Base-by-base conservation (phyloP, 805 yeast species). In the Metschnikowia colocasiae region DNA sequence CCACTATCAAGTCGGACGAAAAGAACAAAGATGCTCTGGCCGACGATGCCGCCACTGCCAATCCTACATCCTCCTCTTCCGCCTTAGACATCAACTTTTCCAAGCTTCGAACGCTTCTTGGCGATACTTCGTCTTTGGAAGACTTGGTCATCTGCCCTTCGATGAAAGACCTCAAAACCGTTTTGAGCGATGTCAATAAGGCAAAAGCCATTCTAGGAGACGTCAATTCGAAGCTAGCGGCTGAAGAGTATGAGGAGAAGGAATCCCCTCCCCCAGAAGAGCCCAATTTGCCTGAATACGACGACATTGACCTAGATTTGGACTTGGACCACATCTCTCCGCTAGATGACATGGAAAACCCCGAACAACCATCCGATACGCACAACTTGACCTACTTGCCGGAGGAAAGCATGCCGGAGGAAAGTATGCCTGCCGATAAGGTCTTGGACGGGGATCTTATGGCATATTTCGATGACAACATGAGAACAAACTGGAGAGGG, bases 401-500 rank as follows among this genome's bases (percentile, higher is more conserved):
- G 2, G 42, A 30, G 30, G 15, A 27, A 27, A 27, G 13, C 9
- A 27, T 10, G 30, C 30, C 30, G 5, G 41, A 40, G 6, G 36
- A 40, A n/a, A 30, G 22, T 25, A 32, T 45, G 3, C 34, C 52
- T 2, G 40, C 26, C 3, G 55, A 48, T 10, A 54, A 49, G 47
- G 69, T 73, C 22, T 65, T 79, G 53, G 87, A 82, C 56, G 74
- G 73, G 41, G 87, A 83, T 57, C 66, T 88, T 35, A 80, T 87
- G 78, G 85, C 90, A 2, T 85, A 88, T 61, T 89, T 89, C 64
- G 96, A 90, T 61, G 82, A 81, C 45, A 75, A 81, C 18, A 73
- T 88, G 65, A 78, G 74, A 48, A 68, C 74, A 27, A 85, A 81
- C 61, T 91, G 97, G 97, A 79, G 95, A 25, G 97, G 97, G 7